Evolutionary conservation across 768 basidiomycete genomes (phyloP).

Genomic region (Boletus rex-veris): DNA sequence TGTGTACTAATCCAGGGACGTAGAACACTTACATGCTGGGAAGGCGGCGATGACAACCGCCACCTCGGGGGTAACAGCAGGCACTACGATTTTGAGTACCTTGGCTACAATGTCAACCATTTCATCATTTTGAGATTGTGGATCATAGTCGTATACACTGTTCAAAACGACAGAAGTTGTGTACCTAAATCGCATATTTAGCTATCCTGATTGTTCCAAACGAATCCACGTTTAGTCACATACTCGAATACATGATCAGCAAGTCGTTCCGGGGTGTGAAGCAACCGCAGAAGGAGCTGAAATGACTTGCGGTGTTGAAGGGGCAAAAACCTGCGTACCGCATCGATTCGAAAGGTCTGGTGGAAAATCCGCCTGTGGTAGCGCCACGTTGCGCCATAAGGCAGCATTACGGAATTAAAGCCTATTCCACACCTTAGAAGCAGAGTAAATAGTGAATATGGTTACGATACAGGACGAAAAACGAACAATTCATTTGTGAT

Average conservation of each 20-base stretch:
- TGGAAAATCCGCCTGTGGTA: not conserved
- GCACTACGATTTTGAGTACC: no score
- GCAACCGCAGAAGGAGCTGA: not conserved
- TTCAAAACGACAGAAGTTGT: no score
- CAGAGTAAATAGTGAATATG: not conserved
- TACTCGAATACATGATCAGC: not conserved
- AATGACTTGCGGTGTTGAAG: not conserved
- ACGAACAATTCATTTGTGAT: slow-evolving; percentile 7
- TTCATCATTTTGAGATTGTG: no score
- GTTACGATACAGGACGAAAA: not conserved
- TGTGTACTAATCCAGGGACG: no score
- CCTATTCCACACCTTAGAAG: slow-evolving; percentile 3
- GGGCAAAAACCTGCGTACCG: not conserved
- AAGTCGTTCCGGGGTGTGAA: not conserved
- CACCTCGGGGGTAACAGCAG: no score
- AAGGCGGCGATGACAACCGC: no score
- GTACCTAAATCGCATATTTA: no score
- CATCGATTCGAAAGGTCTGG: not conserved
- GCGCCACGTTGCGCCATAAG: not conserved
- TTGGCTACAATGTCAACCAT: no score
- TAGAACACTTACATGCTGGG: no score
- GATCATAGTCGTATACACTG: no score
- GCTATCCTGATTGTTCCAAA: no score
- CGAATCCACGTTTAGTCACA: not conserved
- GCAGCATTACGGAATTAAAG: slow-evolving; percentile 12